Percentiles rank a stretch among this genome's conserved stretches.
Evolutionary conservation across 1,139 yeast species (phyloP).

Genomic region (Taiozyma sp.): DNA sequence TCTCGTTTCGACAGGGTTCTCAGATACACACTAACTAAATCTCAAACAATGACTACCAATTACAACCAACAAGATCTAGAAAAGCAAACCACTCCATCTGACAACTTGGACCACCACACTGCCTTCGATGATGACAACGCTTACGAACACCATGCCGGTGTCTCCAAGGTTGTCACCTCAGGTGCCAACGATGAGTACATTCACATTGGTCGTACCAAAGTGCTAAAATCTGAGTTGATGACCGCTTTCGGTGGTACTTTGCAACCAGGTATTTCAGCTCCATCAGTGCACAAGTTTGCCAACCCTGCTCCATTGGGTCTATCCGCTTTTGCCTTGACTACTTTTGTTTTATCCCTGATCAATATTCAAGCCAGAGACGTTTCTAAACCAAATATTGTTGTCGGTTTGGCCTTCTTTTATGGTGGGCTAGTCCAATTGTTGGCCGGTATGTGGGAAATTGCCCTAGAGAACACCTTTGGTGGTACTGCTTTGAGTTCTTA

Average conservation of each 20-base stretch:
- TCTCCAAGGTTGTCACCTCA: slow-evolving; percentile 29
- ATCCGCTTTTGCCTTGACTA: slow-evolving; percentile 62
- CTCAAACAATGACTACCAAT: background rate
- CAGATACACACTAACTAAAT: too few species aligned
- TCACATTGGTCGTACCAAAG: slow-evolving; percentile 69
- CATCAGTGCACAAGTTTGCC: slow-evolving; percentile 36
- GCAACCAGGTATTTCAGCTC: slow-evolving; percentile 55
- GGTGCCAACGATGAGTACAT: slow-evolving; percentile 51
- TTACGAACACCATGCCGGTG: slow-evolving; percentile 8
- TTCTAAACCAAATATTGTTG: slow-evolving; percentile 45
- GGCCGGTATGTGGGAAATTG: slow-evolving; percentile 61
- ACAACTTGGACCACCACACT: slow-evolving; percentile 12
- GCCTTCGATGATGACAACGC: slow-evolving; percentile 1
- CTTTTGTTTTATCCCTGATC: slow-evolving; percentile 57
- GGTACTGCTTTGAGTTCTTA: slow-evolving; percentile 65
- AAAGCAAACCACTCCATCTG: slow-evolving; percentile 8
- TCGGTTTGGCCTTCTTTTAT: slow-evolving; percentile 78
- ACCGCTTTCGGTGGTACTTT: slow-evolving; percentile 59
- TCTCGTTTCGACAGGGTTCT: background rate
- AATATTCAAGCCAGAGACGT: slow-evolving; percentile 48
- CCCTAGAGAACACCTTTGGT: slow-evolving; percentile 71
- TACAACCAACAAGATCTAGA: slow-evolving; percentile 8
- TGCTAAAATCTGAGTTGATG: slow-evolving; percentile 49
- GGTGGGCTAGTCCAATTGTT: slow-evolving; percentile 76
- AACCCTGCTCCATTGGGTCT: slow-evolving; percentile 72